A percentile compares a stretch with the other conserved stretches of the same genome.
phyloP scores from a whole-genome alignment of 768 basidiomycete species.

The Mycena pura region DNA sequence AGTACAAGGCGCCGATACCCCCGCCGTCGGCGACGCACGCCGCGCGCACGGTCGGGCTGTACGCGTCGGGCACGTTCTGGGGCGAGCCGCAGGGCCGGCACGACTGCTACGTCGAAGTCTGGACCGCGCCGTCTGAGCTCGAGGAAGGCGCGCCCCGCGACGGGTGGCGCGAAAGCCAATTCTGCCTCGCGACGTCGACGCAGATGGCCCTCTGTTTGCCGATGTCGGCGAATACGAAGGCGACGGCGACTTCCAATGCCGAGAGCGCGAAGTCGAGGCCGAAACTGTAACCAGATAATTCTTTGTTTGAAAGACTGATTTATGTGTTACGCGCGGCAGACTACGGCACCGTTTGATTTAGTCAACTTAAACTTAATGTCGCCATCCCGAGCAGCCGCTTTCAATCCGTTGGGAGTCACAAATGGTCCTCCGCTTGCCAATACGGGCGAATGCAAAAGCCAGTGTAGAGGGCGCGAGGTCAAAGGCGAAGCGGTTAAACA shows the following conservation, averaged over 20 bases:
- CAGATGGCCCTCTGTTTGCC: constrained; percentile 65
- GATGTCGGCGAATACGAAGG: constrained; percentile 51
- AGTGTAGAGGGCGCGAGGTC: no score
- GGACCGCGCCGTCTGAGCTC: constrained; percentile 67
- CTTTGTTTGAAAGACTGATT: no score
- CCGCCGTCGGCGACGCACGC: constrained; percentile 47
- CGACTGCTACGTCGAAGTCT: constrained; percentile 65
- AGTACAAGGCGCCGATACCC: constrained; percentile 70
- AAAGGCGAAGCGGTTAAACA: no score
- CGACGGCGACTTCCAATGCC: no score
- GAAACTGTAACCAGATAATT: constrained; percentile 1
- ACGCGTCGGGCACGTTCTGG: constrained; percentile 57
- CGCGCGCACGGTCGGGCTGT: constrained; percentile 62
- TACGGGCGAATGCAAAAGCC: no score
- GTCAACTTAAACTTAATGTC: no score
- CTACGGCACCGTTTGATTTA: no score
- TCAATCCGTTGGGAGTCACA: no score
- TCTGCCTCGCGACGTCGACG: constrained; percentile 66
- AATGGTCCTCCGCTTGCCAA: no score
- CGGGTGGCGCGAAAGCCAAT: constrained; percentile 67
- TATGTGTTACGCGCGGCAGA: no score
- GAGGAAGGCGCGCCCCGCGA: constrained; percentile 48
- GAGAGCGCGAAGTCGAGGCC: constrained; percentile 6
- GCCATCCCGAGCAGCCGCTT: no score
- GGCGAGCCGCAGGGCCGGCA: constrained; percentile 63